phyloP scores from a whole-genome alignment of 2,329 filamentous ascomycete genomes.

The Phyllosticta capitalensis region DNA sequence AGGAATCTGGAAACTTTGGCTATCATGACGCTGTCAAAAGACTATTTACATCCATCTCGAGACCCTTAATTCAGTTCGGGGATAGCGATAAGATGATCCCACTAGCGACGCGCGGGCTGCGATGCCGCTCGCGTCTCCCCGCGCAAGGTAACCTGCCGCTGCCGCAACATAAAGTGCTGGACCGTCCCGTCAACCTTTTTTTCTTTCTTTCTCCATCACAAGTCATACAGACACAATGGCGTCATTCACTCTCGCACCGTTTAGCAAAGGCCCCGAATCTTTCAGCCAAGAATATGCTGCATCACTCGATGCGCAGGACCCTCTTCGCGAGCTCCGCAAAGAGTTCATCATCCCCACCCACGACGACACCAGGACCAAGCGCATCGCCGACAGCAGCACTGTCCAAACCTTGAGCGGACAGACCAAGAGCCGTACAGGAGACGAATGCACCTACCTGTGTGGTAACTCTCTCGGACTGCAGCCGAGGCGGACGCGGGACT shows the following conservation, averaged over 20 bases:
- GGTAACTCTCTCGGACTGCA: slow-evolving; percentile 86
- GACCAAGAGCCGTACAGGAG: neutral
- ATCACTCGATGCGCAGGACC: slow-evolving; percentile 28
- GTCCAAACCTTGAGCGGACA: slow-evolving; percentile 11
- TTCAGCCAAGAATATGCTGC: slow-evolving; percentile 24
- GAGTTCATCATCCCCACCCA: slow-evolving; percentile 73
- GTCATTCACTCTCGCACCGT: neutral
- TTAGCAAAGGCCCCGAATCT: slow-evolving; percentile 14
- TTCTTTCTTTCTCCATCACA: neutral
- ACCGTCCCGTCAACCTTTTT: neutral
- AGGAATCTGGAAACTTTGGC: neutral
- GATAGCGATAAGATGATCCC: neutral
- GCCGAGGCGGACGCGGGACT: slow-evolving; percentile 55
- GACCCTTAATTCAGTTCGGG: neutral
- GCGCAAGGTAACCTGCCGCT: neutral
- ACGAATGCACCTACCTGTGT: slow-evolving; percentile 63
- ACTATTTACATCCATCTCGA: neutral
- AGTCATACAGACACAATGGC: neutral
- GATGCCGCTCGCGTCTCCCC: neutral
- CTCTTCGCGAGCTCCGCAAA: slow-evolving; percentile 39
- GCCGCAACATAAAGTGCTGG: neutral
- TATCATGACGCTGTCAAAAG: neutral
- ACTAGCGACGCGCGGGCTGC: neutral
- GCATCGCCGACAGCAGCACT: slow-evolving; percentile 15
- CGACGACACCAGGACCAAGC: slow-evolving; percentile 57